Evolutionary conservation across 2,329 filamentous ascomycete genomes (phyloP).

Genomic region (Myriangium duriaei): DNA sequence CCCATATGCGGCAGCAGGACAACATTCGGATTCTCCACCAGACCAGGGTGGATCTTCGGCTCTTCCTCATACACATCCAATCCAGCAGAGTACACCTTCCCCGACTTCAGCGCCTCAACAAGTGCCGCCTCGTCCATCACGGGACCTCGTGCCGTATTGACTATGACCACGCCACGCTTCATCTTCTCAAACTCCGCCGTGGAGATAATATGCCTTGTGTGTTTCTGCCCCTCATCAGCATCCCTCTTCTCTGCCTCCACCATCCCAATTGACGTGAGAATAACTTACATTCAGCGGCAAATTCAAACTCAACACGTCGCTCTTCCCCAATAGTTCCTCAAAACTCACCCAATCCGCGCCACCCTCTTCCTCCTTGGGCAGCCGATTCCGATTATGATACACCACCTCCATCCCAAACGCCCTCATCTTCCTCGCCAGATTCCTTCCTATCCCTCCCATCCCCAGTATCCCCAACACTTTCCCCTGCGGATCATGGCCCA

Average conservation of each 20-base stretch:
- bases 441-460: slow-evolving; percentile 75
- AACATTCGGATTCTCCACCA: slow-evolving; percentile 57
- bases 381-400: slow-evolving; percentile 58
- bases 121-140: slow-evolving; percentile 73
- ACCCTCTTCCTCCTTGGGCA: slow-evolving; percentile 42
- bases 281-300: slow-evolving; percentile 63
- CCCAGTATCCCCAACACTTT: slow-evolving; percentile 71
- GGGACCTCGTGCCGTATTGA: slow-evolving; percentile 74
- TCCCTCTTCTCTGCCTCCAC: background rate
- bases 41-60: slow-evolving; percentile 59
- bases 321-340: slow-evolving; percentile 55
- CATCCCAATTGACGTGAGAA: background rate
- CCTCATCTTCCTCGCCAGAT: slow-evolving; percentile 59
- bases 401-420: slow-evolving; percentile 64
- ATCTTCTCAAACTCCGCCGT: slow-evolving; percentile 58
- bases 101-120: slow-evolving; percentile 56
- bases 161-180: slow-evolving; percentile 64
- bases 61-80: slow-evolving; percentile 78
- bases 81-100: slow-evolving; percentile 57
- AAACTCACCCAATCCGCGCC: slow-evolving; percentile 59
- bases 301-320: slow-evolving; percentile 70
- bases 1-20: slow-evolving; percentile 77
- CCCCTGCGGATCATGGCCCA: slow-evolving; percentile 66
- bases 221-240: slow-evolving; percentile 27
- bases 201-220: slow-evolving; percentile 66